These are phyloP conservation scores for Pseudocercospora macadamiae DNA, from an alignment of 2,329 filamentous ascomycete genomes.

Conservation along the genomic window DNA sequence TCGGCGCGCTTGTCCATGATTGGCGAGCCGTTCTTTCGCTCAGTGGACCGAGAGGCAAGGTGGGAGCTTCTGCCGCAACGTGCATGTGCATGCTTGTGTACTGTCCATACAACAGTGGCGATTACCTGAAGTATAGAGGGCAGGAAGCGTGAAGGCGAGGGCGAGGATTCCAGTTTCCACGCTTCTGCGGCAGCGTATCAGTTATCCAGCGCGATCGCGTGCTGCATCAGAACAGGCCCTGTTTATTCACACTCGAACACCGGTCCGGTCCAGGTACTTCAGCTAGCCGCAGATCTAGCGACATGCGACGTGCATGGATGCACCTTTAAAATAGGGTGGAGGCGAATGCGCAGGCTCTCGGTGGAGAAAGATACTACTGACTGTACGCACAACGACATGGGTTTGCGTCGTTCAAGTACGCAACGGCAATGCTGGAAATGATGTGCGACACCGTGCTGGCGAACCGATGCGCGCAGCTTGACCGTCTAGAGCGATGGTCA, in stretches of 20 bases:
- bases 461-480: not conserved
- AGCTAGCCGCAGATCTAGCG: conserved; percentile 4
- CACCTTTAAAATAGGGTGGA: not conserved
- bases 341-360: not conserved
- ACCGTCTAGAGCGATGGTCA: not conserved
- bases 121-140: no score
- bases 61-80: not conserved
- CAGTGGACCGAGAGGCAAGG: not conserved
- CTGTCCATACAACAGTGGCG: no score
- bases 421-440: not conserved
- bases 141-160: not conserved
- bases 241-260: no score
- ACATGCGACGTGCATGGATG: not conserved
- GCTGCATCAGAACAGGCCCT: not conserved
- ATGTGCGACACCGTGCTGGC: not conserved
- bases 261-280: no score
- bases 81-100: not conserved
- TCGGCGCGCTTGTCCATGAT: conserved; percentile 1
- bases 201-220: not conserved
- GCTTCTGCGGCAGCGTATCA: conserved; percentile 2
- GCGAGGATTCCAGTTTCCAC: not conserved
- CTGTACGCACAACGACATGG: not conserved
- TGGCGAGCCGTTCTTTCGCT: not conserved
- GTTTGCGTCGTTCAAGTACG: not conserved
- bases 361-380: no score